Percentiles rank a stretch among this genome's conserved stretches.
These are phyloP conservation scores for Aechmea fasciata DNA, from an alignment of 176 grass and related monocot species.

Conservation along the genomic window DNA sequence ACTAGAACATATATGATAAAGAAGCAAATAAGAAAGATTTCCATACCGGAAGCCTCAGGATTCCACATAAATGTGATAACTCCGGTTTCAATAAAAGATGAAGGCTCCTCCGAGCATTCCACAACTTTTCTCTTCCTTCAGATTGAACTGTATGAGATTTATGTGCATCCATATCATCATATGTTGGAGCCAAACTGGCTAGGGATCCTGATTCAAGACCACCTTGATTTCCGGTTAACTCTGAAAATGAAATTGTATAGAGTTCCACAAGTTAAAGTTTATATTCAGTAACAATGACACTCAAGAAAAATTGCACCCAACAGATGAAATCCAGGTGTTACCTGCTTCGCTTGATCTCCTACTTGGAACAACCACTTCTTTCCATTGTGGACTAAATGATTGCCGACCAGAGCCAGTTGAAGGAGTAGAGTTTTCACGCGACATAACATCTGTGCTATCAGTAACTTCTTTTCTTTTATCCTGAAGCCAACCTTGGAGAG, in stretches of 20 bases:
- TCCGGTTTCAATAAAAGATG: constrained; percentile 59
- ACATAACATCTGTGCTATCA: constrained; percentile 19
- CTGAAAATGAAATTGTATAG: constrained; percentile 8
- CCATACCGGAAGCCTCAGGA: constrained; percentile 64
- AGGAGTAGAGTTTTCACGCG: constrained; percentile 19
- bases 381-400: constrained; percentile 35
- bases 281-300: neutral
- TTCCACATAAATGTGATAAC: constrained; percentile 47
- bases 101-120: constrained; percentile 46
- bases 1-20: constrained; percentile 8
- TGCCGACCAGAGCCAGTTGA: constrained; percentile 24
- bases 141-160: constrained; percentile 21
- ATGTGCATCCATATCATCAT: constrained; percentile 11
- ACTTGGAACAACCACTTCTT: constrained; percentile 38
- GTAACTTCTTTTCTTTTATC: constrained; percentile 20
- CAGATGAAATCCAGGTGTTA: neutral
- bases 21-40: constrained; percentile 14
- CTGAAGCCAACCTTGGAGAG: constrained; percentile 20
- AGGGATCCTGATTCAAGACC: neutral
- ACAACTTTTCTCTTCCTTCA: constrained; percentile 46
- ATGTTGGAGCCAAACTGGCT: neutral
- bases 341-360: neutral
- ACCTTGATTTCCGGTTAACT: neutral
- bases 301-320: neutral
- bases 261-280: neutral